Percentiles rank a stretch among this genome's conserved stretches.
phyloP scores from a whole-genome alignment of 805 yeast genomes.

The Ogataea methylovora region DNA sequence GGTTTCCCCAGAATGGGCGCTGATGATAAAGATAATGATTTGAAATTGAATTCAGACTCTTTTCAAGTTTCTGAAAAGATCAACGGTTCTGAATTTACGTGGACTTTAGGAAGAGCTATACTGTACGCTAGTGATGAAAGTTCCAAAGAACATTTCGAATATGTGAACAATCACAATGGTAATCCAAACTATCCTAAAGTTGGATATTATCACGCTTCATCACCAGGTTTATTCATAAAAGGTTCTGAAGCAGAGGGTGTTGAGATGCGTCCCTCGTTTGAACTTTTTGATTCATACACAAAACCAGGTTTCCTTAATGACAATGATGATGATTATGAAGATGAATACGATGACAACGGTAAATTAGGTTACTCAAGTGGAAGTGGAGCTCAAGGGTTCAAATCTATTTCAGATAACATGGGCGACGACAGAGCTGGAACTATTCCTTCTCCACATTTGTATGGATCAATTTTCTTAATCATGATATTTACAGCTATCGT shows the following conservation, averaged over 20 bases:
- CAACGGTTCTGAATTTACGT: slow-evolving; percentile 76
- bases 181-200: slow-evolving; percentile 13
- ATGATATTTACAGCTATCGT: slow-evolving; percentile 3
- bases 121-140: slow-evolving; percentile 51
- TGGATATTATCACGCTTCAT: slow-evolving; percentile 43
- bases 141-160: slow-evolving; percentile 31
- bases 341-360: slow-evolving; percentile 23
- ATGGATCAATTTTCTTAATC: slow-evolving; percentile 5
- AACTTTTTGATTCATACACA: slow-evolving; percentile 12
- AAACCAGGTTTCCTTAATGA: slow-evolving; percentile 12
- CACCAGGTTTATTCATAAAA: slow-evolving; percentile 36
- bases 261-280: slow-evolving; percentile 34
- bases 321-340: slow-evolving; percentile 21
- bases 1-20: slow-evolving; percentile 49
- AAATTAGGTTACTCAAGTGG: too few relatives aligned
- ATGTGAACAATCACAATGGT: slow-evolving; percentile 13
- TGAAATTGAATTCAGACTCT: slow-evolving; percentile 20
- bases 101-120: slow-evolving; percentile 85
- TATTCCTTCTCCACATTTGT: not conserved
- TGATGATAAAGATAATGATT: slow-evolving; percentile 10
- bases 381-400: too few relatives aligned
- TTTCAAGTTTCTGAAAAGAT: slow-evolving; percentile 50
- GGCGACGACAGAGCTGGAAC: not conserved
- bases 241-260: slow-evolving; percentile 47
- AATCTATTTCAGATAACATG: too few relatives aligned